A percentile compares a stretch with the other conserved stretches of the same genome.
These are phyloP conservation scores for Kuraishia piskuri DNA, from an alignment of 805 yeast genomes.

Conservation along the genomic window DNA sequence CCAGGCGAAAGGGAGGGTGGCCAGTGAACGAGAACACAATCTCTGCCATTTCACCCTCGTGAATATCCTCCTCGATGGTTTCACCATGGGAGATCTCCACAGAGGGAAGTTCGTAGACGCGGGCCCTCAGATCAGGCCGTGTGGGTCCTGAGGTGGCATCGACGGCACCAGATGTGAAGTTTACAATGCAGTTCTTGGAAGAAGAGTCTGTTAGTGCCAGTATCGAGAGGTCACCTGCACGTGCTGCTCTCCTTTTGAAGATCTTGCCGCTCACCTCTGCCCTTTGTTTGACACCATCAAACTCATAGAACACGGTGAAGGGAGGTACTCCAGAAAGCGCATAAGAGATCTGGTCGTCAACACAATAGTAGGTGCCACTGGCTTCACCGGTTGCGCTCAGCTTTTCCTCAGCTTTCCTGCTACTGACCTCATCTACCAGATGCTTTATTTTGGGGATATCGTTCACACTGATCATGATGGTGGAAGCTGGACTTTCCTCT, in stretches of 20 bases:
- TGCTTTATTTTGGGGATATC: conserved; percentile 64
- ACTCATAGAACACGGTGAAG: conserved; percentile 64
- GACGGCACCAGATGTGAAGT: conserved; percentile 35
- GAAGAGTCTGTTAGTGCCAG: conserved; percentile 65
- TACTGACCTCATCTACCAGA: conserved; percentile 17
- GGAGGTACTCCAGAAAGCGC: conserved; percentile 75
- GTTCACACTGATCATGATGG: conserved; percentile 51
- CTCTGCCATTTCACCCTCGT: conserved; percentile 92
- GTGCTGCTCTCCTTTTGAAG: conserved; percentile 66
- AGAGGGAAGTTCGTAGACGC: conserved; percentile 48
- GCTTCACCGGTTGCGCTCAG: conserved; percentile 20
- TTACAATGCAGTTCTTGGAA: conserved; percentile 61
- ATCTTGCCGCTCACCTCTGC: conserved; percentile 32
- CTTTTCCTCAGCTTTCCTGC: neutral
- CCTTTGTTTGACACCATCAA: conserved; percentile 51
- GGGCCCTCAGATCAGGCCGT: conserved; percentile 20
- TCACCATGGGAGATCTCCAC: conserved; percentile 83
- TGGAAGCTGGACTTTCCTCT: conserved; percentile 22
- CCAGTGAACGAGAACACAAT: conserved; percentile 78
- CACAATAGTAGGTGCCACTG: conserved; percentile 54
- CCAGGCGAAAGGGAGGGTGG: conserved; percentile 81
- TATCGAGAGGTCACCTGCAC: conserved; percentile 69
- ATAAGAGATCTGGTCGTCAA: conserved; percentile 82
- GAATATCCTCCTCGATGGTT: conserved; percentile 67
- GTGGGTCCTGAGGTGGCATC: conserved; percentile 13